Evolutionary conservation across 331 rosid species (phyloP).

Genomic region (Quercus lobata): DNA sequence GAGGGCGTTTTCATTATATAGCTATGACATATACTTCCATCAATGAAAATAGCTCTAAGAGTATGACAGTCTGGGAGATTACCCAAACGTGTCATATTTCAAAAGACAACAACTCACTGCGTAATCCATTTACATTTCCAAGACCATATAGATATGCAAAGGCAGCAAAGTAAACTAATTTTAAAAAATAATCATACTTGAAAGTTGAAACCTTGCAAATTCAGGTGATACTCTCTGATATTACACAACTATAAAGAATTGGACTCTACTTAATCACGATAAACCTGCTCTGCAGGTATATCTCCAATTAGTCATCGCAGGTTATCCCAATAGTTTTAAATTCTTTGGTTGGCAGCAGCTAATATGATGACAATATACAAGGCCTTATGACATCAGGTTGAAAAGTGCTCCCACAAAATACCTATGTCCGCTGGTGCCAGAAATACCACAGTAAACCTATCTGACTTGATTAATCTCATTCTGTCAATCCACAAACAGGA

Average conservation of each 20-base stretch:
- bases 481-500: slow-evolving; percentile 46
- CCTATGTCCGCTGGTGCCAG: not conserved
- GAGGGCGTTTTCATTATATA: not conserved
- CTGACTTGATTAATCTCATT: not conserved
- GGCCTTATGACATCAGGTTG: not conserved
- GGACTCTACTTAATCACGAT: not conserved
- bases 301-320: not conserved
- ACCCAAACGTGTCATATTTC: not conserved
- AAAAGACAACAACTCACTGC: not conserved
- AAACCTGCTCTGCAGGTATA: not conserved
- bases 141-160: no score
- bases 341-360: not conserved
- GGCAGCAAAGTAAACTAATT: not conserved
- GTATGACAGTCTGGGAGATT: not conserved
- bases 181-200: not conserved
- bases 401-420: not conserved
- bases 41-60: not conserved
- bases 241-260: not conserved
- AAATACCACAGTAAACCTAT: not conserved
- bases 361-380: not conserved
- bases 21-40: not conserved
- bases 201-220: not conserved
- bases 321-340: not conserved
- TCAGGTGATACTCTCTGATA: not conserved
- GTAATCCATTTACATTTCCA: not conserved